A percentile compares a stretch with the other conserved stretches of the same genome.
phyloP scores from a whole-genome alignment of 768 basidiomycete species.

The Lactifluus piperatus region DNA sequence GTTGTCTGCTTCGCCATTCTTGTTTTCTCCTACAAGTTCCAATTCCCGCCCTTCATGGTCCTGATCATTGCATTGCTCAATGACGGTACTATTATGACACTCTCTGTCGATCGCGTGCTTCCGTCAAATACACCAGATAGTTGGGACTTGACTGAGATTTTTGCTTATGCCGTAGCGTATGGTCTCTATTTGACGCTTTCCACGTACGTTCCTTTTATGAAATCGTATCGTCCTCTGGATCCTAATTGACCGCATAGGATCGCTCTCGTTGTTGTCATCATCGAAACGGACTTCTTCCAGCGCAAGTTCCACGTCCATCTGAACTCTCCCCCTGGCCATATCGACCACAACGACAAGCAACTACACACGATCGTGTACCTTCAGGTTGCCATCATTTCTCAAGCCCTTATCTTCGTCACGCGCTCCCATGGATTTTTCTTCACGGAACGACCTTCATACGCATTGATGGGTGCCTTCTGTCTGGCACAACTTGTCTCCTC shows the following conservation, averaged over 20 bases:
- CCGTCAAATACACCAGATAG: conserved; percentile 89
- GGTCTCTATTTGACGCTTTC: conserved; percentile 89
- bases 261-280: conserved; percentile 72
- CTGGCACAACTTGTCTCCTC: conserved; percentile 90
- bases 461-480: conserved; percentile 85
- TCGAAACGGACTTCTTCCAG: conserved; percentile 86
- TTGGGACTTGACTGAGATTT: conserved; percentile 96
- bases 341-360: conserved; percentile 53
- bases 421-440: conserved; percentile 95
- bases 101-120: conserved; percentile 91
- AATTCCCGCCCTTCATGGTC: conserved; percentile 99
- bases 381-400: conserved; percentile 98
- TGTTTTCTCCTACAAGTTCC: conserved; percentile 92
- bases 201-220: conserved; percentile 48
- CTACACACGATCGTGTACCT: conserved; percentile 90
- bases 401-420: conserved; percentile 94
- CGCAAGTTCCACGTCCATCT: conserved; percentile 71
- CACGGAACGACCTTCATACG: conserved; percentile 88
- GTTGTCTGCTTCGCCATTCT: conserved; percentile 95
- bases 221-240: background rate
- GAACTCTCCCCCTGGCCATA: conserved; percentile 20
- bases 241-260: conserved; percentile 37
- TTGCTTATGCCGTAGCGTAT: conserved; percentile 91
- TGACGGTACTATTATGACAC: conserved; percentile 99
- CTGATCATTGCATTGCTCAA: conserved; percentile 95